Percentiles rank a stretch among this genome's conserved stretches.
These are phyloP conservation scores for Lojkania enalia DNA, from an alignment of 2,329 filamentous ascomycete genomes.

Conservation along the genomic window DNA sequence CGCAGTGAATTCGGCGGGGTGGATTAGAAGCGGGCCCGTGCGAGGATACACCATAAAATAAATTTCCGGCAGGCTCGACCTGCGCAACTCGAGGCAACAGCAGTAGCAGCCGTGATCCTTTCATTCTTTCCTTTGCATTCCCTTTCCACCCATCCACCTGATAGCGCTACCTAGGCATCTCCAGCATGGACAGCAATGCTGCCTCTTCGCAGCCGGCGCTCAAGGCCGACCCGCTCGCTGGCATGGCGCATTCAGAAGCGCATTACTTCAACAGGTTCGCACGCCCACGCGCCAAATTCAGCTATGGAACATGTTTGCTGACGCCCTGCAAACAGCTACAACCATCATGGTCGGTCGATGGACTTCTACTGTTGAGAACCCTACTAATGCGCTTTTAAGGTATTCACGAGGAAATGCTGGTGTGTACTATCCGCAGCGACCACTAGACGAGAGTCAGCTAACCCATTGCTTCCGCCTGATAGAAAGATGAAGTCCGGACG, in stretches of 20 bases:
- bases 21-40: background rate
- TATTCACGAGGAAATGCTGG: conserved; percentile 98
- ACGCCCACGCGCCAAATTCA: conserved; percentile 8
- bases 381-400: conserved; percentile 60
- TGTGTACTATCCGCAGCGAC: conserved; percentile 55
- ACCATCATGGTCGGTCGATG: conserved; percentile 82
- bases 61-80: conserved; percentile 32
- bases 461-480: conserved; percentile 11
- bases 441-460: conserved; percentile 11
- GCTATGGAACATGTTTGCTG: conserved; percentile 35
- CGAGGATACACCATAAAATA: conserved; percentile 7
- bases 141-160: conserved; percentile 10
- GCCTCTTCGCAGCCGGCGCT: conserved; percentile 24
- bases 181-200: conserved; percentile 32
- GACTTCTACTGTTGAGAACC: conserved; percentile 33
- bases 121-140: conserved; percentile 8
- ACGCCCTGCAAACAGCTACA: conserved; percentile 68
- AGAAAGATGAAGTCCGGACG: conserved; percentile 99
- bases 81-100: conserved; percentile 6
- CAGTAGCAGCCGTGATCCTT: conserved; percentile 14
- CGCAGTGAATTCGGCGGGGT: conserved; percentile 3
- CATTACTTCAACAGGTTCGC: conserved; percentile 97
- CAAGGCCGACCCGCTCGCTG: conserved; percentile 54
- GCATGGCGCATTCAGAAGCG: conserved; percentile 91
- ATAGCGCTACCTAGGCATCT: no score